Evolutionary conservation across 768 basidiomycete species (phyloP).

Genomic region (Gelatoporia subvermispora): DNA sequence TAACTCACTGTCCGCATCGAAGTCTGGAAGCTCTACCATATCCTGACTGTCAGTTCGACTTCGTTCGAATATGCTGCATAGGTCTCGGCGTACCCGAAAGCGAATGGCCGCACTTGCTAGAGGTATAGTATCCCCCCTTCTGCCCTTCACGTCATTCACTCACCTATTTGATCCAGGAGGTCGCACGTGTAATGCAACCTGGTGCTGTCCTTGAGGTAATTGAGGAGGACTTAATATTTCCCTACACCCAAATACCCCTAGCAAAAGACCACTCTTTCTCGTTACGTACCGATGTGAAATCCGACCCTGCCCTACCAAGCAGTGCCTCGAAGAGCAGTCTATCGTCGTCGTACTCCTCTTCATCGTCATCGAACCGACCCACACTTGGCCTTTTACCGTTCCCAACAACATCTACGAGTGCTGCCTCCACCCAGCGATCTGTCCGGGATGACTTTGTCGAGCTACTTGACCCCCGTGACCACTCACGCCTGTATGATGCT

Average conservation of each 20-base stretch:
- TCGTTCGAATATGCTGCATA: slow-evolving; percentile 58
- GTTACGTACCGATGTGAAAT: no score
- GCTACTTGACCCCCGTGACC: slow-evolving; percentile 50
- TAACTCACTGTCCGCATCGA: background rate
- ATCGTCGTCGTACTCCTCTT: no score
- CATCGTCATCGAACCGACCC: no score
- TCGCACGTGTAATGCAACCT: slow-evolving; percentile 59
- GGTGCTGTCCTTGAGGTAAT: slow-evolving; percentile 67
- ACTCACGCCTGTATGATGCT: slow-evolving; percentile 52
- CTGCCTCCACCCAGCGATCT: no score
- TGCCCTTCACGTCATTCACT: slow-evolving; percentile 1
- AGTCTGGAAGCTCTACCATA: slow-evolving; percentile 69
- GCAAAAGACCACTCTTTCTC: no score
- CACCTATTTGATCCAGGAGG: slow-evolving; percentile 41
- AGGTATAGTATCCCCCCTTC: slow-evolving; percentile 35
- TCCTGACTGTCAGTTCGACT: slow-evolving; percentile 51
- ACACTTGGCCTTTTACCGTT: no score
- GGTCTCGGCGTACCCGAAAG: slow-evolving; percentile 71
- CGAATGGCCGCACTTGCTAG: slow-evolving; percentile 66
- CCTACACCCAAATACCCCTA: slow-evolving; percentile 26
- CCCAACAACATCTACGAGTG: no score
- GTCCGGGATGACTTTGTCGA: slow-evolving; percentile 1
- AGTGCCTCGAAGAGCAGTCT: no score
- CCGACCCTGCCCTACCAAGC: no score
- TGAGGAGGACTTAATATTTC: slow-evolving; percentile 73